A percentile compares a stretch with the other conserved stretches of the same genome.
Evolutionary conservation across 2,329 filamentous ascomycete species (phyloP).

Genomic region (Talaromyces marneffei): DNA sequence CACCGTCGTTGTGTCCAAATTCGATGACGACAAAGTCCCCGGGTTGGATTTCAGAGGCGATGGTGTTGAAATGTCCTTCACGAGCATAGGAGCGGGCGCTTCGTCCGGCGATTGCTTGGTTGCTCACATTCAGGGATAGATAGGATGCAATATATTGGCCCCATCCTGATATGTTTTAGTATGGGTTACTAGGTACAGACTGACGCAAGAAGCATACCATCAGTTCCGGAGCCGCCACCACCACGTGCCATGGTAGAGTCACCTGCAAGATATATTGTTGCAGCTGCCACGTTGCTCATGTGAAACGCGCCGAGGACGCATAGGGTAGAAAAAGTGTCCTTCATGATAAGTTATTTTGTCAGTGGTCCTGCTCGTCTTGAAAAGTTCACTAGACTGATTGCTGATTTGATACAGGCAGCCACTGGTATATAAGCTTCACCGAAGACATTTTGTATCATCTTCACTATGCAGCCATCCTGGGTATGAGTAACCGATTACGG

Average conservation of each 20-base stretch:
- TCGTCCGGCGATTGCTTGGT: slow-evolving; percentile 61
- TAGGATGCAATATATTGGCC: slow-evolving; percentile 55
- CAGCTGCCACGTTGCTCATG: neutral
- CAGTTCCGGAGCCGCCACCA: slow-evolving; percentile 1
- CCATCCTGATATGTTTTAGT: slow-evolving; percentile 47
- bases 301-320: neutral
- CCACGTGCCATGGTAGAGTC: slow-evolving; percentile 32
- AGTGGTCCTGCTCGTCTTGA: neutral
- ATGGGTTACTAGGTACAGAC: slow-evolving; percentile 3
- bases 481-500: neutral
- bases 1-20: slow-evolving; percentile 65
- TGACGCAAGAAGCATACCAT: neutral
- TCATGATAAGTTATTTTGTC: neutral
- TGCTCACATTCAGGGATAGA: slow-evolving; percentile 48
- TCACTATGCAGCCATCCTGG: neutral
- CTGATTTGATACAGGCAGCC: no score
- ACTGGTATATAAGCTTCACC: neutral
- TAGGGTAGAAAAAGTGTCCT: neutral
- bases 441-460: neutral
- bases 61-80: slow-evolving; percentile 58
- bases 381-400: neutral
- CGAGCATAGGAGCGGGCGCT: slow-evolving; percentile 61
- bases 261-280: slow-evolving; percentile 22
- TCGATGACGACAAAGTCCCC: slow-evolving; percentile 66
- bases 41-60: slow-evolving; percentile 48